Evolutionary conservation across 805 yeast species (phyloP).

Genomic region (Zygosaccharomyces gambellarensis): DNA sequence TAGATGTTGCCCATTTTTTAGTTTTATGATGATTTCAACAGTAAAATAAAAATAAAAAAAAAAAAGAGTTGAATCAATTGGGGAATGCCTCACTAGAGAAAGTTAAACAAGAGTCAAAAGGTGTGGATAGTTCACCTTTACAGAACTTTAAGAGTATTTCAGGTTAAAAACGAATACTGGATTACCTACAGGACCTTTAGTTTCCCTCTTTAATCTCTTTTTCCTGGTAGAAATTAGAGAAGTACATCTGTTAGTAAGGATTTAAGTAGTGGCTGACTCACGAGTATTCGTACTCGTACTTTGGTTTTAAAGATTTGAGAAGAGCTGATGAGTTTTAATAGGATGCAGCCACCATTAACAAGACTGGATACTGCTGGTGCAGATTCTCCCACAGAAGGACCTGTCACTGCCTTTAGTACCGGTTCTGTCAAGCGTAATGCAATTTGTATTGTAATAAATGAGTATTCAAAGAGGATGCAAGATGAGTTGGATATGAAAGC

Average conservation of each 20-base stretch:
- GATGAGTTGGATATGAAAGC: slow-evolving; percentile 78
- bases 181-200: background rate
- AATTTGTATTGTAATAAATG: slow-evolving; percentile 65
- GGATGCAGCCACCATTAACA: slow-evolving; percentile 8
- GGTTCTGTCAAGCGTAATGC: slow-evolving; percentile 17
- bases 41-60: background rate
- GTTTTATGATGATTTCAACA: background rate
- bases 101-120: background rate
- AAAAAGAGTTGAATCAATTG: background rate
- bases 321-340: background rate
- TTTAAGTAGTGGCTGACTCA: background rate
- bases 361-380: slow-evolving; percentile 17
- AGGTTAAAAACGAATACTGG: background rate
- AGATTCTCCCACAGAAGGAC: slow-evolving; percentile 9
- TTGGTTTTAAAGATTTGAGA: background rate
- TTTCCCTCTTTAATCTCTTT: background rate
- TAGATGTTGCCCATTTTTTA: background rate
- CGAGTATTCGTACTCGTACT: background rate
- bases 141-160: background rate
- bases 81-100: slow-evolving; percentile 2
- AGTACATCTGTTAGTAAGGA: background rate
- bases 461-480: slow-evolving; percentile 78
- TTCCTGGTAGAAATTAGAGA: background rate
- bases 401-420: slow-evolving; percentile 9
- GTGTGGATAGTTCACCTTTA: background rate